Conservation (phyloP, 768 basidiomycete species). For the Tricholoma furcatifolium region DNA sequence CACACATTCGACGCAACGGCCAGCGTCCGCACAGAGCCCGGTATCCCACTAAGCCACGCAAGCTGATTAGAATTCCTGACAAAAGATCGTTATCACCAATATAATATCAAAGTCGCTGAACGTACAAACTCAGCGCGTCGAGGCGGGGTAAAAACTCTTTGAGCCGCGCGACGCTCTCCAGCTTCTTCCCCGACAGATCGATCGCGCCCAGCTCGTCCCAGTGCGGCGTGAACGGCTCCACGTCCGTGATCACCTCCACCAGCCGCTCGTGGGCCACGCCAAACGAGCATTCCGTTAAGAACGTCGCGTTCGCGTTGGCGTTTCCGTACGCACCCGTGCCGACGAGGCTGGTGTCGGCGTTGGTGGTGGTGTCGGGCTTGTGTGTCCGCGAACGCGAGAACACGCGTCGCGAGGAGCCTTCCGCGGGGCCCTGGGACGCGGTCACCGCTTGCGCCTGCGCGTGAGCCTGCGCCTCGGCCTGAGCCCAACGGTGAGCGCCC, state of each 20-base stretch:
- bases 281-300: slow-evolving; percentile 97
- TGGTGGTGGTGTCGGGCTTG: slow-evolving; percentile 27
- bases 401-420: slow-evolving; percentile 32
- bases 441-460: too few species aligned
- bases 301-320: slow-evolving; percentile 47
- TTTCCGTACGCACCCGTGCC: too few species aligned
- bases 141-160: slow-evolving; percentile 90
- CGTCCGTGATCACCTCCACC: slow-evolving; percentile 90
- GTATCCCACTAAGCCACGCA: slow-evolving; percentile 80
- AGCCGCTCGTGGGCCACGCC: slow-evolving; percentile 90
- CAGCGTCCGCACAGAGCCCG: slow-evolving; percentile 68
- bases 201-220: slow-evolving; percentile 83
- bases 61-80: slow-evolving; percentile 70
- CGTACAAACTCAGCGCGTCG: slow-evolving; percentile 75
- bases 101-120: slow-evolving; percentile 18
- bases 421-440: slow-evolving; percentile 33
- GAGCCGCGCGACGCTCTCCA: slow-evolving; percentile 77
- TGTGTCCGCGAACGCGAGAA: slow-evolving; percentile 46
- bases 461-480: slow-evolving; percentile 58
- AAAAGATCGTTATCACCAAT: background rate
- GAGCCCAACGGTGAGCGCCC: slow-evolving; percentile 34
- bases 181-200: slow-evolving; percentile 68
- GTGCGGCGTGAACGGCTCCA: slow-evolving; percentile 90
- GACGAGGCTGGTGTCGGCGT: slow-evolving; percentile 30
- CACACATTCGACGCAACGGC: slow-evolving; percentile 77